Evolutionary conservation across 331 rosid genomes (phyloP).

Genomic region (Spiraea crenata): DNA sequence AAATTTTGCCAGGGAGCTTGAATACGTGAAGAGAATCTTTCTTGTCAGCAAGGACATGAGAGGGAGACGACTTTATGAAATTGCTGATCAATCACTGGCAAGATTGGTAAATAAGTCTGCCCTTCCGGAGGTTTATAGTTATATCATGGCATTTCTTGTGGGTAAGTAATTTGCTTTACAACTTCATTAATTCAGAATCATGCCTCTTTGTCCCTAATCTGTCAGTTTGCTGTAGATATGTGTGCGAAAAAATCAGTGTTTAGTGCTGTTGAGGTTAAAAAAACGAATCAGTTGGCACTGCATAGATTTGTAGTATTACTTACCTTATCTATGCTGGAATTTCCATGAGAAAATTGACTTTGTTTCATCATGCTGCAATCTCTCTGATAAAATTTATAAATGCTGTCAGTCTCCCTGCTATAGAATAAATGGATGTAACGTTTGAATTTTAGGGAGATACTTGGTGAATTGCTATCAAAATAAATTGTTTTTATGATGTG

Average conservation of each 20-base stretch:
- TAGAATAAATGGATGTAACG: background rate
- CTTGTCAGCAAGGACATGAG: constrained; percentile 83
- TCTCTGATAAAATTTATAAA: background rate
- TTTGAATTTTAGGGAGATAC: background rate
- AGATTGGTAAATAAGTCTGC: constrained; percentile 70
- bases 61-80: constrained; percentile 72
- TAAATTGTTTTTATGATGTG: background rate
- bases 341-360: background rate
- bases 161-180: constrained; percentile 41
- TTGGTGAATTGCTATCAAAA: background rate
- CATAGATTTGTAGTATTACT: background rate
- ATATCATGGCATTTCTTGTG: constrained; percentile 71
- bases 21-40: constrained; percentile 85
- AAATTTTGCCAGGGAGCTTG: constrained; percentile 74
- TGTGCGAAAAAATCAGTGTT: background rate
- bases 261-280: background rate
- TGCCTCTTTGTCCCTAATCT: background rate
- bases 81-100: constrained; percentile 63
- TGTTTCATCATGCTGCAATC: background rate
- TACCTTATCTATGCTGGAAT: background rate
- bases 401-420: background rate
- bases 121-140: constrained; percentile 65
- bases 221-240: background rate
- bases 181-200: background rate
- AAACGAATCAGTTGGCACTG: background rate